phyloP scores from a whole-genome alignment of 2,329 filamentous ascomycete genomes.

The Aspergillus pseudoviridinutans region DNA sequence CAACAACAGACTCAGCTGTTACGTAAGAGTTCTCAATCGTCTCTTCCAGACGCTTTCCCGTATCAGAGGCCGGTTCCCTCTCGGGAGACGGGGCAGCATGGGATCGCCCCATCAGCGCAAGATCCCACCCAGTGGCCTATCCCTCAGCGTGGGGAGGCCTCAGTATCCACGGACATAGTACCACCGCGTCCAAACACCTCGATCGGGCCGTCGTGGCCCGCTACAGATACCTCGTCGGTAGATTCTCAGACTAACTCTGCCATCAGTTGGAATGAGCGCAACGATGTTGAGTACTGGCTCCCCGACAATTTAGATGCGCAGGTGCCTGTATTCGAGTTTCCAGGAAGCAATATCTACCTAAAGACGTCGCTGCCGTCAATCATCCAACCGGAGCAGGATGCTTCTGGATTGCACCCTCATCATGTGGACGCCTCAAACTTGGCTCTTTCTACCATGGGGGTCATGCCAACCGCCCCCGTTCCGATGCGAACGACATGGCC shows the following conservation, averaged over 20 bases:
- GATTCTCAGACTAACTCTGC: constrained; percentile 17
- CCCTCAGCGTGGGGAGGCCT: constrained; percentile 12
- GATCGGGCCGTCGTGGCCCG: constrained; percentile 21
- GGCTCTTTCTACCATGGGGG: constrained; percentile 15
- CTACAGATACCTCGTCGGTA: constrained; percentile 16
- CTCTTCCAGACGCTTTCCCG: constrained; percentile 17
- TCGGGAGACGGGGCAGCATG: constrained; percentile 14
- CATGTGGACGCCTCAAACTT: constrained; percentile 15
- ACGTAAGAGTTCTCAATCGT: constrained; percentile 10
- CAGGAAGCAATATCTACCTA: constrained; percentile 34
- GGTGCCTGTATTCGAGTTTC: constrained; percentile 30
- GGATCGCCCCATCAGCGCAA: constrained; percentile 12
- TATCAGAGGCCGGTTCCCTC: constrained; percentile 20
- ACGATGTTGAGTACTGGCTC: constrained; percentile 33
- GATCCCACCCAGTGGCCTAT: constrained; percentile 20
- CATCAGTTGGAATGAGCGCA: constrained; percentile 25
- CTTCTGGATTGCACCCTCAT: constrained; percentile 17
- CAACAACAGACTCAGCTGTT: constrained; percentile 30
- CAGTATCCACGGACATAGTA: constrained; percentile 21
- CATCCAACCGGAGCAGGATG: constrained; percentile 21
- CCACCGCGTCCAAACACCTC: constrained; percentile 13
- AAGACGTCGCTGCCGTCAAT: constrained; percentile 33
- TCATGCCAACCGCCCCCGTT: constrained; percentile 17
- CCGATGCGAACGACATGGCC: constrained; percentile 34
- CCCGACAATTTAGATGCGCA: constrained; percentile 32